Evolutionary conservation across 2,329 filamentous ascomycete species (phyloP).

Genomic region (Teratosphaeria pseudoeucalypti): DNA sequence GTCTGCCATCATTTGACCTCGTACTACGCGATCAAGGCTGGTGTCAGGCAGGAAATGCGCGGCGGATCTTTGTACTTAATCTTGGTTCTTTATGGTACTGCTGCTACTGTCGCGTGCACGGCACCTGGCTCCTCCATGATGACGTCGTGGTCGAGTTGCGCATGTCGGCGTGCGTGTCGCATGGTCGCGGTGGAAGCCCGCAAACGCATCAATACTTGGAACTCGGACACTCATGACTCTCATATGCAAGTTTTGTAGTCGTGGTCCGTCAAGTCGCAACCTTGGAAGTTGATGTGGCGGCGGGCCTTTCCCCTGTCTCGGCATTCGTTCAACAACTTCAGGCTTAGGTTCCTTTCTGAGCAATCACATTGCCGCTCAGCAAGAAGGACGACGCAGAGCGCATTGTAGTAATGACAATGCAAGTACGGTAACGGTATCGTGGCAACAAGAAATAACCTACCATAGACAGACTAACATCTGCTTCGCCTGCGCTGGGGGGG

Average conservation of each 20-base stretch:
- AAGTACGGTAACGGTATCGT: not conserved
- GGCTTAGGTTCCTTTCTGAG: not conserved
- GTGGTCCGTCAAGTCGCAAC: not conserved
- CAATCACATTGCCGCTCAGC: no score
- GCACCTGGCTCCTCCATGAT: not conserved
- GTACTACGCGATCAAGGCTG: not conserved
- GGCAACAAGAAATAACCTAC: not conserved
- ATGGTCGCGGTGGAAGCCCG: not conserved
- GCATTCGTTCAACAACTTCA: not conserved
- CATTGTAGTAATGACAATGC: no score
- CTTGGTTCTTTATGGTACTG: not conserved
- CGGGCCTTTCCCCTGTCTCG: no score
- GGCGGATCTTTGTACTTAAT: not conserved
- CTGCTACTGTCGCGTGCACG: not conserved
- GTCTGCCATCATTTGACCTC: not conserved
- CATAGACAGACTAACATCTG: not conserved
- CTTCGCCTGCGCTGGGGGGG: not conserved
- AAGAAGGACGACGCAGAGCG: no score
- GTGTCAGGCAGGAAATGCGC: not conserved
- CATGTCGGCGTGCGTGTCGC: not conserved
- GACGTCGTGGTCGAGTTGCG: not conserved
- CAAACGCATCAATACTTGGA: not conserved
- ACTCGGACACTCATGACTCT: not conserved
- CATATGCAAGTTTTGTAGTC: not conserved
- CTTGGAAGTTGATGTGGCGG: not conserved